These are phyloP conservation scores for Lonicera japonica DNA, from an alignment of 129 eudicot genomes.

Conservation along the genomic window DNA sequence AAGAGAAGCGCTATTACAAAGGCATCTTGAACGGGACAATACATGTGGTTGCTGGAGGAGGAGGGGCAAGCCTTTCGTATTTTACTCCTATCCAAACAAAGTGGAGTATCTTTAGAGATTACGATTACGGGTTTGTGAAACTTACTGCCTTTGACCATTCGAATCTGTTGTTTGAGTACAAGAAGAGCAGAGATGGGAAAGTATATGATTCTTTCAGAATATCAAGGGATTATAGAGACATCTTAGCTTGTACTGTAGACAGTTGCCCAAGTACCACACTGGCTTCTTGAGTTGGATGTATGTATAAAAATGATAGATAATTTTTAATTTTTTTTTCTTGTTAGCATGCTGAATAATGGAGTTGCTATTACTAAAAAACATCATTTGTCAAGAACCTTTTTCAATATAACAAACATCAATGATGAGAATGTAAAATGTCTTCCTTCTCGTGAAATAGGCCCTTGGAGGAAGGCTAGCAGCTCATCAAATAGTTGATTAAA, in stretches of 20 bases:
- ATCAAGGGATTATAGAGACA: slow-evolving; percentile 61
- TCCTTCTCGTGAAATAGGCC: too few species aligned
- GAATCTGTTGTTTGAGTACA: slow-evolving; percentile 57
- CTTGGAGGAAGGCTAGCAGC: too few species aligned
- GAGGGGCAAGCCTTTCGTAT: slow-evolving; percentile 51
- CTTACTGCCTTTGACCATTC: slow-evolving; percentile 70
- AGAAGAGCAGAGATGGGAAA: slow-evolving; percentile 60
- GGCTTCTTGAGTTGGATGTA: slow-evolving; percentile 33
- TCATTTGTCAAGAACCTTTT: too few species aligned
- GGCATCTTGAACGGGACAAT: slow-evolving; percentile 62
- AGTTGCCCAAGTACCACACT: slow-evolving; percentile 54
- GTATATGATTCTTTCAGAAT: slow-evolving; percentile 67
- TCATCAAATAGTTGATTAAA: too few species aligned
- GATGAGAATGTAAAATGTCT: too few species aligned
- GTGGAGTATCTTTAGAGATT: slow-evolving; percentile 65
- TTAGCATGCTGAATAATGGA: too few species aligned
- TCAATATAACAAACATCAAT: too few species aligned
- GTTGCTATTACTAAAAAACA: too few species aligned
- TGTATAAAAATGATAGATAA: too few species aligned
- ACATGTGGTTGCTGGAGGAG: slow-evolving; percentile 70
- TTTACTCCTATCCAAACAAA: slow-evolving; percentile 34
- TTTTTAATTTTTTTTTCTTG: too few species aligned
- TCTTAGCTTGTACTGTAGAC: slow-evolving; percentile 54
- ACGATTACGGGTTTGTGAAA: slow-evolving; percentile 60
- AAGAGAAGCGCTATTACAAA: slow-evolving; percentile 37